phyloP scores from a whole-genome alignment of 371 early-diverging fungal species.

The Amoeboaphelidium occidentale region DNA sequence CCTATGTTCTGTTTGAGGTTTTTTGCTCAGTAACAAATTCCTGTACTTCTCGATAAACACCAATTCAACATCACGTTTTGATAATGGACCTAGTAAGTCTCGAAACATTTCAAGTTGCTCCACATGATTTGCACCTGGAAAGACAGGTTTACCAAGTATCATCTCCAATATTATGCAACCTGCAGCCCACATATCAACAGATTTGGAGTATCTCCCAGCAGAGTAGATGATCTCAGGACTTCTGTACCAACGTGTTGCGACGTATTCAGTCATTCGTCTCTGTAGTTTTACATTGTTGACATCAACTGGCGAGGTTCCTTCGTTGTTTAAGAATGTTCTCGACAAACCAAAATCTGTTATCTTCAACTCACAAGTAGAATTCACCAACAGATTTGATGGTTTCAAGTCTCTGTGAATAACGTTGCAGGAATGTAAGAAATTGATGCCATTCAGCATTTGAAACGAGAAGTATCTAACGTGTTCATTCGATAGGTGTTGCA shows the following conservation, averaged over 20 bases:
- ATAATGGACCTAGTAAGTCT: too few relatives aligned
- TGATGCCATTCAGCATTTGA: slow-evolving; percentile 31
- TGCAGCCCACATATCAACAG: slow-evolving; percentile 10
- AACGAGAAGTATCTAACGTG: slow-evolving; percentile 28
- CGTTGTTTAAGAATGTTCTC: neutral
- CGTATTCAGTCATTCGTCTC: slow-evolving; percentile 25
- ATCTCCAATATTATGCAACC: neutral
- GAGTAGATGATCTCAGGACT: slow-evolving; percentile 43
- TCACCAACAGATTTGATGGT: slow-evolving; percentile 22
- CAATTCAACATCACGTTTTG: too few relatives aligned
- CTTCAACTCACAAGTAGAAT: slow-evolving; percentile 23
- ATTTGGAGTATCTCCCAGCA: slow-evolving; percentile 24
- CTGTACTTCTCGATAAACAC: too few relatives aligned
- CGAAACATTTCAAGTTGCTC: neutral
- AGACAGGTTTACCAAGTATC: neutral
- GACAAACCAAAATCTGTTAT: slow-evolving; percentile 9
- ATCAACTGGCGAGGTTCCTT: neutral
- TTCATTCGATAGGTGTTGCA: slow-evolving; percentile 18
- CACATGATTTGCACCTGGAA: neutral
- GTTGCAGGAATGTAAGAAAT: slow-evolving; percentile 29
- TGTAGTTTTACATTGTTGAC: neutral
- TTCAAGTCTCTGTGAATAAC: slow-evolving; percentile 31
- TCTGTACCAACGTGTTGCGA: slow-evolving; percentile 50
- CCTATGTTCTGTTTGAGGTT: too few relatives aligned
- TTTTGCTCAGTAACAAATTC: too few relatives aligned